Base-by-base conservation (phyloP, 345 rosid genomes). In the Syzygium aqueum region DNA sequence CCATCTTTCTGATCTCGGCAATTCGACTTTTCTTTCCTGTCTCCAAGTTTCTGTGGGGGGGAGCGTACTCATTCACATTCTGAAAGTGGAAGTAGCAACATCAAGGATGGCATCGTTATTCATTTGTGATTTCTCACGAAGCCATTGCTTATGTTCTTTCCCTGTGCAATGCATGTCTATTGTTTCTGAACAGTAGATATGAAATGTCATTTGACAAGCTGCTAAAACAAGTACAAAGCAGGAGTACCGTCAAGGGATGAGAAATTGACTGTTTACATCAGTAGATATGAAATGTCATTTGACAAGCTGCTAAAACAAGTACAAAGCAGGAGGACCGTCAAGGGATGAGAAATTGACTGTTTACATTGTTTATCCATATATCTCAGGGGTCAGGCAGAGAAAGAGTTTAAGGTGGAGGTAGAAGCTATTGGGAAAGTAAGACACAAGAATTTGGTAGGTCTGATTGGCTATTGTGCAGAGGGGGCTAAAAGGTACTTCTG, bases 381-480 rank as follows among this genome's bases (percentile, higher is more conserved):
- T 89, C 46, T 61, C 85, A 97, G 99, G 92, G 99, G 99, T 43
- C 99, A 95, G 88, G 99, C 99, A 19, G 99, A 95, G 92, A 96
- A 93, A 93, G 99, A 97, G 91, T 97, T 97, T 92, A 95, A 93
- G 91, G 97, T 96, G 88, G 99, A 97, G 90, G 99, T 97, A 61
- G 98, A 96, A 92, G 98, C 98, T 85, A 97, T 97, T 85, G 99
- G 99, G 59, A 97, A 95, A 95, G 99, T 97, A 67, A 95, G 95
- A 91, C 99, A 97, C 82, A 97, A 97, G 94, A 95, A 97, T 92
- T 94, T 96, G 93, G 99, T 97, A 85, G 96, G 99, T 88, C 92
- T 97, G 21, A 88, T 96, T 89, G 99, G 99, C 13, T 97, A 96
- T 89, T 97, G 99, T 87, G 97, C 95, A 22, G 97, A 96, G 87